A percentile compares a stretch with the other conserved stretches of the same genome.
These are phyloP conservation scores for Aspergillus sp. DNA, from an alignment of 2,329 filamentous ascomycete species.

Conservation along the genomic window DNA sequence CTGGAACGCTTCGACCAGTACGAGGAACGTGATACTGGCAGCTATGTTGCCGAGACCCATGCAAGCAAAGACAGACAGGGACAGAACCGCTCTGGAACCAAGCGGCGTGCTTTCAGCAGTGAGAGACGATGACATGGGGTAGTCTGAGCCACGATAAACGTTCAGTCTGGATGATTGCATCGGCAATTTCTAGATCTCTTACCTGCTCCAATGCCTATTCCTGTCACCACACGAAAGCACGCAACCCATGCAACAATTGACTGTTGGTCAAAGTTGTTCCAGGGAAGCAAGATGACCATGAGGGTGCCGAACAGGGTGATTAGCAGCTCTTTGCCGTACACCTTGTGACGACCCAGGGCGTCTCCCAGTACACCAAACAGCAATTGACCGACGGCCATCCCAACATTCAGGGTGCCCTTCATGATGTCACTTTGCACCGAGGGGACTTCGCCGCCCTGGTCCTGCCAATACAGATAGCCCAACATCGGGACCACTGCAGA, in stretches of 20 bases:
- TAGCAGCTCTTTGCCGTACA: background rate
- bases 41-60: constrained; percentile 24
- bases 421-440: constrained; percentile 1
- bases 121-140: background rate
- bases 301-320: background rate
- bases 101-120: background rate
- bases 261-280: background rate
- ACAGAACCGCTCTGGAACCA: constrained; percentile 6
- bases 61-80: constrained; percentile 21
- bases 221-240: background rate
- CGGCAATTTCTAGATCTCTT: no score
- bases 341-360: background rate
- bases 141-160: background rate
- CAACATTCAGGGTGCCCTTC: background rate
- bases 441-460: background rate
- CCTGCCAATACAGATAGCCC: background rate
- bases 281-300: background rate
- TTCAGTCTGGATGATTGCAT: no score
- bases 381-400: constrained; percentile 1
- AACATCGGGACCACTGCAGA: background rate
- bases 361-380: background rate
- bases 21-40: constrained; percentile 21
- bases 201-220: constrained; percentile 2
- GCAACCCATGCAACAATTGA: background rate
- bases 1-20: constrained; percentile 20